Evolutionary conservation across 805 yeast species (phyloP).

Genomic region (Saccharomycopsis vini): DNA sequence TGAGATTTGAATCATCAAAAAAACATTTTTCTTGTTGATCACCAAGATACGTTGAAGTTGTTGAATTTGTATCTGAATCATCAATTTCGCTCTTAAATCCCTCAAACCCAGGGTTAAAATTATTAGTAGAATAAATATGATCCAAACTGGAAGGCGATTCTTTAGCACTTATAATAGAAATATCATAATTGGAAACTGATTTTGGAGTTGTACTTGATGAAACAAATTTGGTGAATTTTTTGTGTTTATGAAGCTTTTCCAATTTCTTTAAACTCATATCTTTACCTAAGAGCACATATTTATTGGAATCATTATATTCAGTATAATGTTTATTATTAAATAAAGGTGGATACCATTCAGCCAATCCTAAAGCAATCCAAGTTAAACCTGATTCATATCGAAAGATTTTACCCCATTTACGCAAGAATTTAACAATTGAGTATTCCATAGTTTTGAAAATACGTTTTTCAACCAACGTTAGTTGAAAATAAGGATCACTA

Average conservation of each 20-base stretch:
- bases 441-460: slow-evolving; percentile 48
- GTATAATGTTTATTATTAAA: slow-evolving; percentile 32
- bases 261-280: slow-evolving; percentile 25
- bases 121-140: too few species aligned
- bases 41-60: background rate
- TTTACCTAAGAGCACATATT: slow-evolving; percentile 48
- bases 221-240: background rate
- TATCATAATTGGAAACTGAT: background rate
- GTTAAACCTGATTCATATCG: slow-evolving; percentile 75
- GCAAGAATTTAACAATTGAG: slow-evolving; percentile 54
- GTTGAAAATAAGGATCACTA: slow-evolving; percentile 15
- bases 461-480: slow-evolving; percentile 36
- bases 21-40: slow-evolving; percentile 5
- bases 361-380: slow-evolving; percentile 82
- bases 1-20: slow-evolving; percentile 11
- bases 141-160: background rate
- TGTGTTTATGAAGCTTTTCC: slow-evolving; percentile 7
- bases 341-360: slow-evolving; percentile 77
- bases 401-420: slow-evolving; percentile 70
- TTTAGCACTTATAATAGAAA: background rate
- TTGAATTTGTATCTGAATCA: slow-evolving; percentile 7
- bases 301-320: slow-evolving; percentile 20
- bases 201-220: background rate
- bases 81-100: too few species aligned
- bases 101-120: background rate